Evolutionary conservation across 805 yeast species (phyloP), one percentile per base, ranked within the genome.

Genomic region (Candida sphagnicola): DNA sequence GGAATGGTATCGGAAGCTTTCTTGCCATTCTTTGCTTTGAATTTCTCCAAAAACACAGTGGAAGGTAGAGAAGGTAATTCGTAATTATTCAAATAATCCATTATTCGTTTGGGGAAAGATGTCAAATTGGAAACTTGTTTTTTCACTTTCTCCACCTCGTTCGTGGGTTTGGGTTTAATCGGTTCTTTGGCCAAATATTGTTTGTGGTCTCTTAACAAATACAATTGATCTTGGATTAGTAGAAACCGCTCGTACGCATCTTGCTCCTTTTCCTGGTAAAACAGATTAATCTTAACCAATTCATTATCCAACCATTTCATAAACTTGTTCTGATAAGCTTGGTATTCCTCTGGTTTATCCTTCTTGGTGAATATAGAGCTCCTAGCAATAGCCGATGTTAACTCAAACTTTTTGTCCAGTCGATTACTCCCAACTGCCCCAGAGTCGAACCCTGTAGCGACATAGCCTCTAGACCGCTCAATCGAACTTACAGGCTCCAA

Each of bases 231-330:
- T 53, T 83, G 85, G 16, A 87, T 53, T 3, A 81, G 51, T 10
- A 78, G 56, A 47, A 74, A 82, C 41, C 91, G 65, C 40, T 75
- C 77, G 31, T 77, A 67, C 1, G 76, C 78, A 17, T 76, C 82
- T 19, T 68, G 65, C 49, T 85, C 95, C 46, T 72, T 77, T 21
- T 72, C 77, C 31, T 56, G 65, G 55, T 74, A 87, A 51, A 87
- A 87, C 0, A 24, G 34, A 28, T 84, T 79, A 6, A 86, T 81
- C 55, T 79, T 83, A 3, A 37, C 45, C 18, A 82, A 62, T 54
- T 87, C 83, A 0, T 48, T 38, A 39, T 84, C 82, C 4, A 87
- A 69, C 95, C 95, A 87, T 2, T 49, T 54, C n/a, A 71, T 45
- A 46, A 87, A 88, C 37, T 73, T 74, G 3, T 55, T 45, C 31